These are phyloP conservation scores for Jatropha multifida DNA, from an alignment of 441 rosid genomes.

Conservation along the genomic window DNA sequence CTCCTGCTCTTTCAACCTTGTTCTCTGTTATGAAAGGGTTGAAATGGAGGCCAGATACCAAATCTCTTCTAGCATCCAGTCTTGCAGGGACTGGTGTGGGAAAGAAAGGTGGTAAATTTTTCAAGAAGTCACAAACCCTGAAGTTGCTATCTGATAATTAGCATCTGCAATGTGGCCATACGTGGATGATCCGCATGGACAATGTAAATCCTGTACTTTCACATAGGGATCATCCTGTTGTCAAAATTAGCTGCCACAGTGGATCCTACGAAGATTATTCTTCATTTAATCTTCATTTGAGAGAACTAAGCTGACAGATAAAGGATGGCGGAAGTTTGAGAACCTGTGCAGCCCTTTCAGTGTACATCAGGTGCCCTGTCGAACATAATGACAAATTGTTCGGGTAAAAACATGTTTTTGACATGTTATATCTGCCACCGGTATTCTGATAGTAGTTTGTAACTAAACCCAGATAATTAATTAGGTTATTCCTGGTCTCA, in stretches of 20 bases:
- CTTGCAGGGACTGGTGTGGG: slow-evolving; percentile 78
- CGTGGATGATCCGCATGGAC: background rate
- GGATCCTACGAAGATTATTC: background rate
- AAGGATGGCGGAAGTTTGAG: background rate
- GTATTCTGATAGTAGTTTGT: background rate
- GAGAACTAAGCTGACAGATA: slow-evolving; percentile 4
- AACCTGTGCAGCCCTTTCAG: background rate
- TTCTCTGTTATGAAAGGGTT: slow-evolving; percentile 73
- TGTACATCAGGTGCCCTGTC: slow-evolving; percentile 4
- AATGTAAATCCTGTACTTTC: background rate
- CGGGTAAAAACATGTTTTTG: background rate
- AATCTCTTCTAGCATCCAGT: slow-evolving; percentile 54
- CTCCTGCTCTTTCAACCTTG: slow-evolving; percentile 62
- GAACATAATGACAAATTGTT: slow-evolving; percentile 8
- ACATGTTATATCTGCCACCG: background rate
- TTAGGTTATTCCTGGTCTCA: background rate
- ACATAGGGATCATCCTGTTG: background rate
- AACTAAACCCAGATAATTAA: background rate
- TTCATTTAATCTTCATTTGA: slow-evolving; percentile 3
- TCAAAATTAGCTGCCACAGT: background rate
- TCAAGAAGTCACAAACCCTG: slow-evolving; percentile 49
- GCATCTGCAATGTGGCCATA: slow-evolving; percentile 8
- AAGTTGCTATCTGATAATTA: slow-evolving; percentile 20
- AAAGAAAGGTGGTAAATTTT: slow-evolving; percentile 69
- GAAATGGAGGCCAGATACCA: slow-evolving; percentile 83